A percentile compares a stretch with the other conserved stretches of the same genome.
Evolutionary conservation across 2,329 filamentous ascomycete genomes (phyloP).

Genomic region (Colletotrichum sp.): DNA sequence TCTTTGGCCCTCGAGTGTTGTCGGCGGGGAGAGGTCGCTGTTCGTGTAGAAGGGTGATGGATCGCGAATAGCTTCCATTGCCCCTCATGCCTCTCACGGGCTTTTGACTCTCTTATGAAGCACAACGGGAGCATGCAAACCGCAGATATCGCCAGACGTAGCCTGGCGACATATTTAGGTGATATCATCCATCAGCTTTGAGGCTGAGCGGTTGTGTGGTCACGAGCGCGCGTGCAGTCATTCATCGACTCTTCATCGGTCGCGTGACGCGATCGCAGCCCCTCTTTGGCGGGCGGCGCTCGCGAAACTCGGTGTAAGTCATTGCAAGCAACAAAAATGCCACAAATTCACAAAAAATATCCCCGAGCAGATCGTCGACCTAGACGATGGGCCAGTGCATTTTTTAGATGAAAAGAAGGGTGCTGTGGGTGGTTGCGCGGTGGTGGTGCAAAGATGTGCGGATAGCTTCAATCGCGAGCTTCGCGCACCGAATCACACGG

Average conservation of each 20-base stretch:
- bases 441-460: constrained; percentile 20
- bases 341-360: constrained; percentile 16
- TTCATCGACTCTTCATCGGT: background rate
- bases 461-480: constrained; percentile 21
- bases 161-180: background rate
- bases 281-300: background rate
- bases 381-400: background rate
- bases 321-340: constrained; percentile 12
- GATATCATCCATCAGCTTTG: background rate
- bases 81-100: too few relatives aligned
- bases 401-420: background rate
- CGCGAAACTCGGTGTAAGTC: constrained; percentile 22
- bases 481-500: background rate
- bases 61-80: constrained; percentile 19
- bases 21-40: background rate
- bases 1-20: background rate
- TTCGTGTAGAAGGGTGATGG: background rate
- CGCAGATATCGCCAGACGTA: background rate
- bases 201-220: background rate
- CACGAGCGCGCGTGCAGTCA: background rate
- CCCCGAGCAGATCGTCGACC: background rate
- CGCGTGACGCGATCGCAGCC: constrained; percentile 5
- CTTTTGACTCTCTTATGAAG: background rate
- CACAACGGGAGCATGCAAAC: background rate
- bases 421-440: background rate